Base-by-base conservation (phyloP, 352 stramenopile genomes). In the Phytophthora agathidicida region DNA sequence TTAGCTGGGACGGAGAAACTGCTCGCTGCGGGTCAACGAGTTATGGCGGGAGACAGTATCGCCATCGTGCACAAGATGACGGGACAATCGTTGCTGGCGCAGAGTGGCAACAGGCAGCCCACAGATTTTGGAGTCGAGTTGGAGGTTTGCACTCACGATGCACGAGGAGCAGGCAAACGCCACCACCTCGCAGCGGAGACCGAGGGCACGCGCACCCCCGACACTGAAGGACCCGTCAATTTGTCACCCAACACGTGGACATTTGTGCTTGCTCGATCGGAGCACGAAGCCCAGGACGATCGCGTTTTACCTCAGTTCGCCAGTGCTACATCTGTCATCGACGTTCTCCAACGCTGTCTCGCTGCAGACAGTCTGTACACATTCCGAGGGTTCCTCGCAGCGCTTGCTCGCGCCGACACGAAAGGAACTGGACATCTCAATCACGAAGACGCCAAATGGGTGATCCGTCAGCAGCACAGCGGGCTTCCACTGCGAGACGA, bases 61-160 rank as follows among this genome's bases (percentile, higher is more conserved):
- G 73, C 83, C 3, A 44, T 95, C 31, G 54, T 90, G 43, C 86
- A 95, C 67, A 93, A 95, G 67, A 95, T 95, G 86, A 93, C 86
- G 0, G 83, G 84, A 17, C 73, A 91, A 38, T 71, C 83, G 9
- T 60, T 95, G 5, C 75, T 66, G 11, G 60, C 69, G 1, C 71
- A 90, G 20, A 52, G 61, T 28, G 82, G 73, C 51, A 83, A 62
- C 67, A 87, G 81, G 20, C 75, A 90, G 46, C 79, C 81, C 14
- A 94, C 84, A 1, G 81, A 95, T 42, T 95, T 92, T 56, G 86
- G 86, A 13, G 52, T 86, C 17, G 86, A 95, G 73, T 71, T 89
- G n/a, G 86, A 95, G 55, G 66, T 89, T 10, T 88, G 73, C 41
- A 71, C 63, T 13, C 44, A 80, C 16, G 69, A 55, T 1, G 67